Evolutionary conservation across 2,329 filamentous ascomycete species (phyloP).

Genomic region (Polytolypa hystricis): DNA sequence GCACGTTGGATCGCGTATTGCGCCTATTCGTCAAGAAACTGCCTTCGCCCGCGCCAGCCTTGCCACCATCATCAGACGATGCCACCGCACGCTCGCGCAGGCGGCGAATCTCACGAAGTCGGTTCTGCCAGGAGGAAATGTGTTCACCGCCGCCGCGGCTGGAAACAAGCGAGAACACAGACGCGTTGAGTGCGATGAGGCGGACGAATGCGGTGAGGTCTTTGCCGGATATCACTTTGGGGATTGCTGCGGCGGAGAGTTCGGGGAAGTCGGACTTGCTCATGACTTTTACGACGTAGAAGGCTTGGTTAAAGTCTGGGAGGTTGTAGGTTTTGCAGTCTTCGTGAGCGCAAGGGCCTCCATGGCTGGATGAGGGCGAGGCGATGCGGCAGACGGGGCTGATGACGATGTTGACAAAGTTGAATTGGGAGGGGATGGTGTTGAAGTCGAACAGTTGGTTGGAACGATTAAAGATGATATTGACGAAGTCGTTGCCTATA

Average conservation of each 20-base stretch:
- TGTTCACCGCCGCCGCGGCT: slow-evolving; percentile 62
- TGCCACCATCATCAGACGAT: slow-evolving; percentile 17
- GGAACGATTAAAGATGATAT: slow-evolving; percentile 96
- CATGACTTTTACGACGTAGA: slow-evolving; percentile 84
- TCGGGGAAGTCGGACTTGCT: slow-evolving; percentile 82
- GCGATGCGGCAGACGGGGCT: slow-evolving; percentile 54
- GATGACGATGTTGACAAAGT: slow-evolving; percentile 94
- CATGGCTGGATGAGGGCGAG: slow-evolving; percentile 25
- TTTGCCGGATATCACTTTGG: slow-evolving; percentile 76
- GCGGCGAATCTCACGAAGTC: slow-evolving; percentile 72
- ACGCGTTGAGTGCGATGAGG: slow-evolving; percentile 81
- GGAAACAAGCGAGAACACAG: slow-evolving; percentile 90
- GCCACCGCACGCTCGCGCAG: slow-evolving; percentile 51
- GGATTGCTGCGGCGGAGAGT: slow-evolving; percentile 77
- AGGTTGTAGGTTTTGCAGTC: slow-evolving; percentile 10
- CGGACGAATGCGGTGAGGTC: slow-evolving; percentile 78
- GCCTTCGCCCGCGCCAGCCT: slow-evolving; percentile 20
- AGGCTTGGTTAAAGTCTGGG: slow-evolving; percentile 36
- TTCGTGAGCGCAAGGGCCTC: background rate
- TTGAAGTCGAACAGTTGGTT: slow-evolving; percentile 81
- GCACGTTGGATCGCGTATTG: slow-evolving; percentile 29
- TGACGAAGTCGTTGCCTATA: slow-evolving; percentile 95
- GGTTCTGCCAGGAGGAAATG: slow-evolving; percentile 78
- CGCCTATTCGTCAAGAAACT: slow-evolving; percentile 23
- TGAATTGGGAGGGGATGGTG: slow-evolving; percentile 90